Evolutionary conservation across 2,329 filamentous ascomycete species (phyloP).

Genomic region (Cercospora sojina): DNA sequence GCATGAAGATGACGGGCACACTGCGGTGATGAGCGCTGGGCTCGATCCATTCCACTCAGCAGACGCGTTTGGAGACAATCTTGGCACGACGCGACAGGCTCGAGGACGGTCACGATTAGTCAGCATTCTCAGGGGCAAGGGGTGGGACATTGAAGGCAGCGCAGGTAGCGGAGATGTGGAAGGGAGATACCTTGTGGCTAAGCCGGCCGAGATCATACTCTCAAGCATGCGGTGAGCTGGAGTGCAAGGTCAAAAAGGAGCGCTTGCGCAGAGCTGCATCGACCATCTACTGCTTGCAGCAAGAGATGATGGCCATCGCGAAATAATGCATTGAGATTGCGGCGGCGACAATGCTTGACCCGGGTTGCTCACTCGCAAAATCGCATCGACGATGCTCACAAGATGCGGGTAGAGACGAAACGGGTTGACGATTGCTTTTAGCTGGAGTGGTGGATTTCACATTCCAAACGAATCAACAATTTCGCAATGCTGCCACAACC

Average conservation of each 20-base stretch:
- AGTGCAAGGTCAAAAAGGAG: not conserved
- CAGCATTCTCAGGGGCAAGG: not conserved
- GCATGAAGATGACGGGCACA: too few relatives aligned
- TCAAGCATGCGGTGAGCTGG: not conserved
- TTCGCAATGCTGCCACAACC: not conserved
- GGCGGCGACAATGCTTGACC: too few relatives aligned
- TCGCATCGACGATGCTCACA: too few relatives aligned
- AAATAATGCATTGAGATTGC: too few relatives aligned
- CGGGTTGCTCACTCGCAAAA: too few relatives aligned
- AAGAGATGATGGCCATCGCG: not conserved
- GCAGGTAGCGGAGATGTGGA: not conserved
- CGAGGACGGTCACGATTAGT: not conserved
- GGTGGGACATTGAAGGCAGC: not conserved
- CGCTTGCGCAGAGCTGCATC: not conserved
- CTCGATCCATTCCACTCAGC: not conserved
- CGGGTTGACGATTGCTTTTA: too few relatives aligned
- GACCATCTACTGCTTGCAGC: not conserved
- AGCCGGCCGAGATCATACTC: not conserved
- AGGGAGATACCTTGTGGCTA: not conserved
- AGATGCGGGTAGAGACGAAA: too few relatives aligned
- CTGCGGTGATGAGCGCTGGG: too few relatives aligned
- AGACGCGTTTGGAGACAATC: not conserved
- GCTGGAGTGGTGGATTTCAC: too few relatives aligned
- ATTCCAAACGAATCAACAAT: not conserved
- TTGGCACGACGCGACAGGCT: not conserved